Conservation (phyloP, 805 yeast species). For the Monosporozyma siamensis region DNA sequence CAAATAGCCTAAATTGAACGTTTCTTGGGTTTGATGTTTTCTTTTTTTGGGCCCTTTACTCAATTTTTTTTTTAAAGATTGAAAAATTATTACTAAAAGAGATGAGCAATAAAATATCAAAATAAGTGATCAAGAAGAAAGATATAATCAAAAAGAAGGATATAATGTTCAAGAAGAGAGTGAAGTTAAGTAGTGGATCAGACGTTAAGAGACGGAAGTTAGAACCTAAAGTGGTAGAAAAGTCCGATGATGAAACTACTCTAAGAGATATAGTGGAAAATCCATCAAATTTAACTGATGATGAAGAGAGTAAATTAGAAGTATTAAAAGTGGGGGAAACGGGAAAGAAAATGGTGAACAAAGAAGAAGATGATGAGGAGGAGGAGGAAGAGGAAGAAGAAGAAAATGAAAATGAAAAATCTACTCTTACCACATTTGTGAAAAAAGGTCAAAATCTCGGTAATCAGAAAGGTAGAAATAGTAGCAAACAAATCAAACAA, state of each 20-base stretch:
- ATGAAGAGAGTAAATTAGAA: too few species aligned
- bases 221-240: background rate
- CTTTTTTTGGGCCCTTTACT: too few species aligned
- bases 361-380: background rate
- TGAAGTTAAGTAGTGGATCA: constrained; percentile 4
- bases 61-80: too few species aligned
- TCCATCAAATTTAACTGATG: too few species aligned
- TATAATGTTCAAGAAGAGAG: constrained; percentile 23
- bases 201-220: constrained; percentile 12
- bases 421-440: background rate
- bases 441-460: constrained; percentile 1
- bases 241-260: too few species aligned
- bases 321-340: background rate
- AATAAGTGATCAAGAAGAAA: background rate
- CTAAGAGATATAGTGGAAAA: too few species aligned
- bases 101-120: too few species aligned
- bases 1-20: too few species aligned
- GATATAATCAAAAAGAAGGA: background rate
- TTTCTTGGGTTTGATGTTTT: too few species aligned
- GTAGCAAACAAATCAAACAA: constrained; percentile 11
- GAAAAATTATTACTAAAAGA: too few species aligned
- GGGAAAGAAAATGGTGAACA: background rate
- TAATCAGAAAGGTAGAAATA: too few species aligned
- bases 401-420: background rate
- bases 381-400: background rate